Base-by-base conservation (phyloP, 768 basidiomycete genomes). In the Vishniacozyma victoriae region DNA sequence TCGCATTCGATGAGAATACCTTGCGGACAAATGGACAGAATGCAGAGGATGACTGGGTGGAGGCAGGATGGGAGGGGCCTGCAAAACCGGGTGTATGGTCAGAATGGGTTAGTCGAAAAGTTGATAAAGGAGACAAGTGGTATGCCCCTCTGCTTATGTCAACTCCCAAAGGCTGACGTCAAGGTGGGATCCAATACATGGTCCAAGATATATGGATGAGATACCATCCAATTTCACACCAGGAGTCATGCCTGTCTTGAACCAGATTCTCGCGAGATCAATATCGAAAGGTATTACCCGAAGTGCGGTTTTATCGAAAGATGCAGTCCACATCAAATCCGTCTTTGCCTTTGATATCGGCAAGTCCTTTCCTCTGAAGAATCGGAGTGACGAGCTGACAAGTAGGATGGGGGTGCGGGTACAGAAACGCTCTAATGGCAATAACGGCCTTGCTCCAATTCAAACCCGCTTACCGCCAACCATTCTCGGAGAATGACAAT, bases 371-470 rank as follows among this genome's bases (percentile, higher is more conserved):
- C 13, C 20, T 39, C 35, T 40, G 16, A 11, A 19, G 2, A n/a
- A 9, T 33, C 9, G 9, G n/a, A n/a, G 29, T 9, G 29, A 33
- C 29, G 29, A 33, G 14, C 27, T 42, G 25, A 16, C 27, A 6
- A 7, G 2, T 24, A 64, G 65, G 57, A 12, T 69, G 65, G 68
- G 68, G 66, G 16, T 69, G 68, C 45, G 68, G 70, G 4, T 70
- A 70, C 48, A 55, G 70, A 13, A 72, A 72, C 81, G 54, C 83
- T 44, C 50, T 64, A n/a, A 70, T 71, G 61, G 50, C 45, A 0
- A 51, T 69, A 11, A 56, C 69, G 3, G 59, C 64, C 3, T 42
- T 68, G 5, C 38, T 66, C 1, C 35, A 50, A 24, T 22, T 46
- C 5, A 26, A 27, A 4, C 57, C 61, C 3, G 35, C 47, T 4